These are phyloP conservation scores for Nicotiana rustica DNA, from an alignment of 305 asterid species.

Conservation along the genomic window DNA sequence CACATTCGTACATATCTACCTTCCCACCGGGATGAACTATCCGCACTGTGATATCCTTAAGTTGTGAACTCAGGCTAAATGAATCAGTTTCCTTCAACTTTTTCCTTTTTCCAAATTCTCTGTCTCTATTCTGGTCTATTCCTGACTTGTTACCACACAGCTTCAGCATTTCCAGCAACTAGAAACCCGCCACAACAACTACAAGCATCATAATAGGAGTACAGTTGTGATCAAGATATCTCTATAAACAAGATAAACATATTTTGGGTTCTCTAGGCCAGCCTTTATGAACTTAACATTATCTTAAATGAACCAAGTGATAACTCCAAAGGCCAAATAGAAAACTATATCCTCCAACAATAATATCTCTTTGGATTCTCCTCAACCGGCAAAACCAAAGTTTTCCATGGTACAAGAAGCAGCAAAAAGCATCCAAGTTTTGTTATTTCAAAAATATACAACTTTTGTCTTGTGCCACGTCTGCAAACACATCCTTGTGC, in stretches of 20 bases:
- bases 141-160: constrained; percentile 55
- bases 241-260: neutral
- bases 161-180: constrained; percentile 49
- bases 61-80: constrained; percentile 45
- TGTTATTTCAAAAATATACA: constrained; percentile 52
- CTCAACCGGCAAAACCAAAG: constrained; percentile 53
- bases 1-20: constrained; percentile 57
- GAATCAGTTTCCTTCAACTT: constrained; percentile 40
- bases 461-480: constrained; percentile 57
- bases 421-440: constrained; percentile 30
- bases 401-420: constrained; percentile 34
- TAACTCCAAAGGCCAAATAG: constrained; percentile 52
- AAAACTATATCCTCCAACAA: constrained; percentile 35
- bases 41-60: constrained; percentile 57
- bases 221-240: constrained; percentile 33
- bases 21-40: constrained; percentile 75
- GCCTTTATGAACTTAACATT: constrained; percentile 33
- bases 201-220: constrained; percentile 36
- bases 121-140: constrained; percentile 38
- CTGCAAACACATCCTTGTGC: constrained; percentile 73
- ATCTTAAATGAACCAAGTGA: constrained; percentile 43
- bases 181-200: constrained; percentile 35
- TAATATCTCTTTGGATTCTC: constrained; percentile 45
- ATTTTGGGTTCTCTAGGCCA: constrained; percentile 37
- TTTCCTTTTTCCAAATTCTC: constrained; percentile 39